Percentiles rank a stretch among this genome's conserved stretches.
phyloP scores from a whole-genome alignment of 2,329 filamentous ascomycete species.

The Hyphodiscus sp. region DNA sequence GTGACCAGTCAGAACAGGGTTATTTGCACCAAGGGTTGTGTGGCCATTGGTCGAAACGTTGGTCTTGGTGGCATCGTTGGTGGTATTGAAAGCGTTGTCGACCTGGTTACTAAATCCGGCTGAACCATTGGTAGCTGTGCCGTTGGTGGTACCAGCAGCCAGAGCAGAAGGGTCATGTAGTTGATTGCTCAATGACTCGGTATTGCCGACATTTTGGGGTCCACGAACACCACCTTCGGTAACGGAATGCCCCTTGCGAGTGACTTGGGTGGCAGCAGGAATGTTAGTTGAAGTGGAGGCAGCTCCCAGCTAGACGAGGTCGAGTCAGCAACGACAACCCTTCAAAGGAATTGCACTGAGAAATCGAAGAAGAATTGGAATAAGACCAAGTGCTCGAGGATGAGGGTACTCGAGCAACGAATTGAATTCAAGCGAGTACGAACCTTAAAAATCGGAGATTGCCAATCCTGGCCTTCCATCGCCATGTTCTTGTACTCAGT shows the following conservation, averaged over 20 bases:
- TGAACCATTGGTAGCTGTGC: not conserved
- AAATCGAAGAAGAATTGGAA: no score
- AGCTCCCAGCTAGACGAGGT: conserved; percentile 50
- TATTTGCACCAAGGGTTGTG: conserved; percentile 11
- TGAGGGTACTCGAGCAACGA: no score
- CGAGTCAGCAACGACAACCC: no score
- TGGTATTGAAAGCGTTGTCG: not conserved
- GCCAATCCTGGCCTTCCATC: conserved; percentile 84
- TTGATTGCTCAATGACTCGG: conserved; percentile 1
- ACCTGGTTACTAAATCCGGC: not conserved
- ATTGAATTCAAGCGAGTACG: no score
- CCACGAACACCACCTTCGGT: conserved; percentile 22
- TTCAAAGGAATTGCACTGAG: no score
- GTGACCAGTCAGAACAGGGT: conserved; percentile 9
- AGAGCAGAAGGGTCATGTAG: not conserved
- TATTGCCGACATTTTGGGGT: conserved; percentile 23
- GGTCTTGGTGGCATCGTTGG: not conserved
- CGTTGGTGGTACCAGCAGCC: conserved; percentile 1
- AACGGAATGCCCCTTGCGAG: conserved; percentile 42
- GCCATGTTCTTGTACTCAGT: conserved; percentile 89
- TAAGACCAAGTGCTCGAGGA: no score
- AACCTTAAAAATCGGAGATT: conserved; percentile 79
- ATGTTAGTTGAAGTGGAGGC: conserved; percentile 68
- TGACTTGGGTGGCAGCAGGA: conserved; percentile 48
- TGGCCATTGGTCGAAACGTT: not conserved